Evolutionary conservation across 192 early-diverging fungal genomes (phyloP).

Genomic region (Coemansia sp.): DNA sequence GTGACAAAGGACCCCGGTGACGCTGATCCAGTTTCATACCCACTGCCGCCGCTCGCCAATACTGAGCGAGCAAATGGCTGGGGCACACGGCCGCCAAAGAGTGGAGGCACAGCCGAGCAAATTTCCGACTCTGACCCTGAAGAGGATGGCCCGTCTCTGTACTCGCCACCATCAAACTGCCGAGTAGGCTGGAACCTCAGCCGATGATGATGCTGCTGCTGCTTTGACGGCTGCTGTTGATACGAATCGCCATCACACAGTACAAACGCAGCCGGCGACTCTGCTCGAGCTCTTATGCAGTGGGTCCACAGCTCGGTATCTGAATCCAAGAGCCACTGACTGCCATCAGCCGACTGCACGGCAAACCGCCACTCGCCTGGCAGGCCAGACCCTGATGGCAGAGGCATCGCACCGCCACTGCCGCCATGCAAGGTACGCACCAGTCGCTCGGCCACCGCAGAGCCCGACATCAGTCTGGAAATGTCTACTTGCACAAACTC

Average conservation of each 20-base stretch:
- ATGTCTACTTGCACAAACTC: constrained; percentile 23
- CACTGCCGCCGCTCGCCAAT: background rate
- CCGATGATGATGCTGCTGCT: background rate
- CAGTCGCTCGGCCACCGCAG: constrained; percentile 23
- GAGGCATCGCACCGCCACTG: background rate
- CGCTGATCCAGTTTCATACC: constrained; percentile 9
- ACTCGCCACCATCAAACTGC: background rate
- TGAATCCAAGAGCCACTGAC: constrained; percentile 6
- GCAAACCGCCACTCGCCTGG: constrained; percentile 14
- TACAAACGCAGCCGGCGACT: constrained; percentile 20
- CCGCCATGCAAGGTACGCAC: constrained; percentile 7
- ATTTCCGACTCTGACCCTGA: constrained; percentile 29
- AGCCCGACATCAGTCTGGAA: constrained; percentile 19
- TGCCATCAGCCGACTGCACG: background rate
- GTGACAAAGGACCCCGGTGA: constrained; percentile 42
- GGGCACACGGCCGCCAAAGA: constrained; percentile 2
- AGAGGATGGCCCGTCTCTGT: background rate
- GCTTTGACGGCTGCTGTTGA: background rate
- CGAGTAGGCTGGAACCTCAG: background rate
- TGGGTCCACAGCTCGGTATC: constrained; percentile 31
- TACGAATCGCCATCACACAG: constrained; percentile 11
- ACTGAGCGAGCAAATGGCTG: background rate
- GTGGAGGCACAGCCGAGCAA: constrained; percentile 12
- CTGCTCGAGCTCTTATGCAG: constrained; percentile 13
- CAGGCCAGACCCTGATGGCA: background rate